A percentile compares a stretch with the other conserved stretches of the same genome.
Evolutionary conservation across 441 rosid genomes (phyloP).

Genomic region (Populus hybrid): DNA sequence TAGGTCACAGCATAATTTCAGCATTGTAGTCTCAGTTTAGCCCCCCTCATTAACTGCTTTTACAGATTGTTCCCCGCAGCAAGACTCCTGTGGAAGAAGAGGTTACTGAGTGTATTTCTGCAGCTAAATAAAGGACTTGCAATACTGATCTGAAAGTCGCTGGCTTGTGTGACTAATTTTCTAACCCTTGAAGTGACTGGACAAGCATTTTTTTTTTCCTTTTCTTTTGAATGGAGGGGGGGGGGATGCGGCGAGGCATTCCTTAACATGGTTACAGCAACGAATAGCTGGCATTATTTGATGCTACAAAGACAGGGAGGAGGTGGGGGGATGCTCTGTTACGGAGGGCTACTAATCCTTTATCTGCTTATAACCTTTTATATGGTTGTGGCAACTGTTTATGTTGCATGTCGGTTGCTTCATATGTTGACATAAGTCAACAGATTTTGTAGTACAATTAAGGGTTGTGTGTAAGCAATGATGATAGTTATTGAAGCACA

Average conservation of each 20-base stretch:
- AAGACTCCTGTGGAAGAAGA: conserved; percentile 15
- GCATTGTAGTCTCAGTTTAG: background rate
- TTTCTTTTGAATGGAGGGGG: background rate
- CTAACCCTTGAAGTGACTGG: conserved; percentile 3
- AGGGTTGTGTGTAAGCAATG: too few relatives aligned
- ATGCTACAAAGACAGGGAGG: background rate
- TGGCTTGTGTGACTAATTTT: background rate
- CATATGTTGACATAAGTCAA: background rate
- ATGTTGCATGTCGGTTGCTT: background rate
- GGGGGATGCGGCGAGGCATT: background rate
- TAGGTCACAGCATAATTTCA: background rate
- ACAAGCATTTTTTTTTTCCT: background rate
- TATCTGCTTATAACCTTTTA: background rate
- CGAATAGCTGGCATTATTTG: background rate
- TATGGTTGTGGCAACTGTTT: background rate
- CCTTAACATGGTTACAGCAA: background rate
- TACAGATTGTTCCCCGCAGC: conserved; percentile 35
- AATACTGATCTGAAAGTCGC: background rate
- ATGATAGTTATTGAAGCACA: too few relatives aligned
- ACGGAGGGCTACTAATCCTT: background rate
- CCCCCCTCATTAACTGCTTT: background rate
- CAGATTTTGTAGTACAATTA: background rate
- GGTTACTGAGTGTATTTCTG: conserved; percentile 8
- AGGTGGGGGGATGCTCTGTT: background rate
- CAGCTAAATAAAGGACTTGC: conserved; percentile 13